Conservation (phyloP, 2,329 filamentous ascomycete species). For the Calonectria fujianensis region DNA sequence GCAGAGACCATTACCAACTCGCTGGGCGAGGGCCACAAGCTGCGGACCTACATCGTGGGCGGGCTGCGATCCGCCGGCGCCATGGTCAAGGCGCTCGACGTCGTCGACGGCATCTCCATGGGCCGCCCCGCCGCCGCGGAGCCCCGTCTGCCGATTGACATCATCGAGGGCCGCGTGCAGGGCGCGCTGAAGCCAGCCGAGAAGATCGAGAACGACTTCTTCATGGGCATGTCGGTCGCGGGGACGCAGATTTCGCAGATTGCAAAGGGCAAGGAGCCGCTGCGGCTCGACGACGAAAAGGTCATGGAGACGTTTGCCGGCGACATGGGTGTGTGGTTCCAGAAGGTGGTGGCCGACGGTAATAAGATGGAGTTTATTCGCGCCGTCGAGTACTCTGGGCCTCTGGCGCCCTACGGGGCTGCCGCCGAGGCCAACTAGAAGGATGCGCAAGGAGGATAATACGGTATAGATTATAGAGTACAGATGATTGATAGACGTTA, state of each 20-base stretch:
- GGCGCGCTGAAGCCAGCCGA: constrained; percentile 45
- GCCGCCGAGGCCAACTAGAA: constrained; percentile 1
- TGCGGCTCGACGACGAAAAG: constrained; percentile 51
- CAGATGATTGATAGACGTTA: neutral
- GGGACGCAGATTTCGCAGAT: constrained; percentile 49
- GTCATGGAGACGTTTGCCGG: constrained; percentile 46
- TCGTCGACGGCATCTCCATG: constrained; percentile 76
- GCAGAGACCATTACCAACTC: constrained; percentile 69
- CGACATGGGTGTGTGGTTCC: constrained; percentile 51
- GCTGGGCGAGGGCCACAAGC: constrained; percentile 61
- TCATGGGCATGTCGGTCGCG: constrained; percentile 32
- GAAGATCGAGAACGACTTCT: constrained; percentile 43
- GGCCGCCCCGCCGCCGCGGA: constrained; percentile 62
- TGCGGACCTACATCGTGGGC: constrained; percentile 74
- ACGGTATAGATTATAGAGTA: neutral
- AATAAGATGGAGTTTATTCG: constrained; percentile 54
- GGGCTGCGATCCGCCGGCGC: constrained; percentile 72
- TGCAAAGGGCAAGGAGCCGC: constrained; percentile 51
- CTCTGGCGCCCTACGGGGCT: constrained; percentile 44
- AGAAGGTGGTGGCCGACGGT: constrained; percentile 52
- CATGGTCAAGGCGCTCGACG: constrained; percentile 74
- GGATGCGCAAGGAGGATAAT: neutral
- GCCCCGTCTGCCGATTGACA: constrained; percentile 55
- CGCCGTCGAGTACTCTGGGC: constrained; percentile 50
- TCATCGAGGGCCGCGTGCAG: constrained; percentile 51